Conservation (phyloP, 192 early-diverging fungal genomes). For the Gaertneriomyces semiglobifer region DNA sequence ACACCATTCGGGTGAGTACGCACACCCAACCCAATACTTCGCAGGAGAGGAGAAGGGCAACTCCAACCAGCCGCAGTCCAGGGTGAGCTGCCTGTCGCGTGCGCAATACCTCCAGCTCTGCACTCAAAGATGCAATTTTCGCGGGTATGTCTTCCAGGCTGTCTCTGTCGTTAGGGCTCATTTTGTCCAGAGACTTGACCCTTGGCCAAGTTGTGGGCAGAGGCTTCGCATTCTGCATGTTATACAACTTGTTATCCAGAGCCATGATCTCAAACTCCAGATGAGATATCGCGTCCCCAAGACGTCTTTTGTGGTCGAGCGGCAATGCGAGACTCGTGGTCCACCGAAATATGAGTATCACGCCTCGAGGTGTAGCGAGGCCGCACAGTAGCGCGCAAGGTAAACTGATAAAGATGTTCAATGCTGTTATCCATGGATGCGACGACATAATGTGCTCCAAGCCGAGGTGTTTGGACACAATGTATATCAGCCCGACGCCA, state of each 20-base stretch:
- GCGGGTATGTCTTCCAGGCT: constrained; percentile 18
- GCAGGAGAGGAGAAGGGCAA: background rate
- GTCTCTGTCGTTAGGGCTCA: background rate
- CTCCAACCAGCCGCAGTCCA: constrained; percentile 6
- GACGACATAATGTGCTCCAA: constrained; percentile 19
- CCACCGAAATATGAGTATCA: constrained; percentile 1
- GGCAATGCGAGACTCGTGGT: constrained; percentile 8
- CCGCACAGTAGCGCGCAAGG: constrained; percentile 14
- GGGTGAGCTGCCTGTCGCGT: constrained; percentile 2
- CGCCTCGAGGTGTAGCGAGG: constrained; percentile 18
- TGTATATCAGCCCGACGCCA: constrained; percentile 20
- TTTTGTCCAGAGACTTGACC: no score
- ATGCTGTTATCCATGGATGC: constrained; percentile 25
- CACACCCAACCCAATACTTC: constrained; percentile 5
- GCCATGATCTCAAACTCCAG: constrained; percentile 28
- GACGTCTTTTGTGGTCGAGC: constrained; percentile 10
- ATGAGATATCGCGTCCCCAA: constrained; percentile 15
- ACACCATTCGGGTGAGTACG: constrained; percentile 11
- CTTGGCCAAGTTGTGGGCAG: background rate
- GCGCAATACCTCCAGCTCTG: constrained; percentile 47
- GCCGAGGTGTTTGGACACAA: constrained; percentile 12
- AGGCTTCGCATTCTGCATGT: background rate
- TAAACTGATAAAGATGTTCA: constrained; percentile 28
- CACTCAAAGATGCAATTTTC: constrained; percentile 49
- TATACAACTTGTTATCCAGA: constrained; percentile 23